These are phyloP conservation scores for Nemania sp. DNA, from an alignment of 2,329 filamentous ascomycete species.

Conservation along the genomic window DNA sequence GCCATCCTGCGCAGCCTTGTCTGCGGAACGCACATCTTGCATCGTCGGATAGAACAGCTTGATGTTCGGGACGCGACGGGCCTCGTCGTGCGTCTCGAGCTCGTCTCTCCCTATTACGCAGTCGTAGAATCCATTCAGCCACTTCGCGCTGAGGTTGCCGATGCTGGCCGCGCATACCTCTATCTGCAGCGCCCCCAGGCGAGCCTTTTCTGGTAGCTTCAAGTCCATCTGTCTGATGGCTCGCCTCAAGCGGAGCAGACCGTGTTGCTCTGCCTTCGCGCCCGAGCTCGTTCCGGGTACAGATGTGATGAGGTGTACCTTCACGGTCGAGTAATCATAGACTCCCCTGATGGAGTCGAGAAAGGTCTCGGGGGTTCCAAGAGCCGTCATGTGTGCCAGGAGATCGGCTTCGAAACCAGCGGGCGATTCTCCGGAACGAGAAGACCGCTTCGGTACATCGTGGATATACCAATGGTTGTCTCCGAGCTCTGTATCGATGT, in stretches of 20 bases:
- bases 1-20: conserved; percentile 23
- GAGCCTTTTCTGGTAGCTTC: conserved; percentile 15
- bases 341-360: conserved; percentile 29
- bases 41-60: conserved; percentile 35
- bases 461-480: conserved; percentile 40
- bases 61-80: conserved; percentile 18
- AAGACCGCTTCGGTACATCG: conserved; percentile 29
- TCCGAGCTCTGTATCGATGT: conserved; percentile 32
- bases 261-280: conserved; percentile 21
- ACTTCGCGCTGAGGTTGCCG: conserved; percentile 31
- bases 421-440: background rate
- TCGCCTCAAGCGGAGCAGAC: conserved; percentile 30
- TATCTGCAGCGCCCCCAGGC: conserved; percentile 23
- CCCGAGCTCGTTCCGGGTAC: conserved; percentile 21
- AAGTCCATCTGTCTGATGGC: conserved; percentile 24
- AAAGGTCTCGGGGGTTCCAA: conserved; percentile 29
- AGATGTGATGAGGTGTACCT: conserved; percentile 33
- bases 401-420: conserved; percentile 30
- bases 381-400: conserved; percentile 28
- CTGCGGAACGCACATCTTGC: conserved; percentile 26
- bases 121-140: conserved; percentile 33
- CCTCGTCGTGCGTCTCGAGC: conserved; percentile 11
- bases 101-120: conserved; percentile 29
- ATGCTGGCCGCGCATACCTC: conserved; percentile 34
- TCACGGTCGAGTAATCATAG: conserved; percentile 34